Evolutionary conservation across 352 stramenopile species (phyloP).

Genomic region (Phytophthora colocasiae): DNA sequence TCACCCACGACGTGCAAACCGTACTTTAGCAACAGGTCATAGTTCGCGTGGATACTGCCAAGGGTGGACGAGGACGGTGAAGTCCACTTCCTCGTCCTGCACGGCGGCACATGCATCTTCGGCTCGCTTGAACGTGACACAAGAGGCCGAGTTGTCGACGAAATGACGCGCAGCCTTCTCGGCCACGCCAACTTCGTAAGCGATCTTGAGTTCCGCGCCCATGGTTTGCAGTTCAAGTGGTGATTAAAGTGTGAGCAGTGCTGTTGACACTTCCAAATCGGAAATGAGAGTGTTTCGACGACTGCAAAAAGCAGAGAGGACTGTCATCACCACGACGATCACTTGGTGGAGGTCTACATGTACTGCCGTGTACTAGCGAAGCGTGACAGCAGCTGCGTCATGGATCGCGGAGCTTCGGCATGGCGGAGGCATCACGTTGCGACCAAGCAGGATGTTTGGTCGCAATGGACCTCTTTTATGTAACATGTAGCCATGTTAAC

Average conservation of each 20-base stretch:
- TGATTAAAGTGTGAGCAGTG: conserved; percentile 13
- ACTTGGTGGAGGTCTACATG: background rate
- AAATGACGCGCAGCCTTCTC: conserved; percentile 61
- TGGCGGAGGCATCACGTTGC: background rate
- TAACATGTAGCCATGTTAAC: no score
- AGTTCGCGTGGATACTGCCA: conserved; percentile 97
- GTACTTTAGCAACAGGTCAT: conserved; percentile 86
- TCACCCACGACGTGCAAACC: conserved; percentile 75
- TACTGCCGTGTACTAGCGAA: background rate
- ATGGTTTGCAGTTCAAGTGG: conserved; percentile 28
- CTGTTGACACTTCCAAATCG: conserved; percentile 20
- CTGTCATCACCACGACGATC: background rate
- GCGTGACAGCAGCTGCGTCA: conserved; percentile 12
- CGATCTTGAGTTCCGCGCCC: conserved; percentile 79
- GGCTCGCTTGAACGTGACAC: conserved; percentile 43
- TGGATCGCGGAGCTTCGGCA: conserved; percentile 17
- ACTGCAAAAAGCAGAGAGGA: background rate
- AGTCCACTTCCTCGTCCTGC: conserved; percentile 89
- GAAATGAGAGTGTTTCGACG: conserved; percentile 24
- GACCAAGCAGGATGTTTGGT: conserved; percentile 35
- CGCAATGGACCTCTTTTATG: conserved; percentile 10
- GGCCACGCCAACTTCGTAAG: conserved; percentile 96
- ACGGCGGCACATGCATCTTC: conserved; percentile 66
- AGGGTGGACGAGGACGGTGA: conserved; percentile 95
- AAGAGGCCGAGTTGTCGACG: conserved; percentile 30